Conservation (phyloP, 2,329 filamentous ascomycete genomes). For the Aspergillus pseudonomiae region DNA sequence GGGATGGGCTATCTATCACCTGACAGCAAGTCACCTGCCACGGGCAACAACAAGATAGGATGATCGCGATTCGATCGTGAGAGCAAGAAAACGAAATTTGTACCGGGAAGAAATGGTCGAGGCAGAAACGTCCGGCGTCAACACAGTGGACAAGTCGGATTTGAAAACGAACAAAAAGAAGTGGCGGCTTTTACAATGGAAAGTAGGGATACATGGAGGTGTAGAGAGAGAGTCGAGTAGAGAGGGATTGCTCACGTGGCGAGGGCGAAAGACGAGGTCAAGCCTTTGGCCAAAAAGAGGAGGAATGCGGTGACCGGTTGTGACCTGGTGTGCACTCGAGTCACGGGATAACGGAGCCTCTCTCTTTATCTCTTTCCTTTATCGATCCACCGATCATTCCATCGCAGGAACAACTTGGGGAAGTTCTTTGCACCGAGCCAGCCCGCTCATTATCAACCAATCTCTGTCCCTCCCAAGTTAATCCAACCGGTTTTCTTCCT, state of each 20-base stretch:
- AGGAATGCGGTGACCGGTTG: slow-evolving; percentile 23
- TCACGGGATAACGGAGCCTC: slow-evolving; percentile 35
- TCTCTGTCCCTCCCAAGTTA: not conserved
- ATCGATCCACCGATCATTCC: slow-evolving; percentile 1
- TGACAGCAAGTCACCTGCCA: slow-evolving; percentile 49
- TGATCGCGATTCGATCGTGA: slow-evolving; percentile 30
- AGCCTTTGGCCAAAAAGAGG: slow-evolving; percentile 22
- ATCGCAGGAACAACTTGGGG: not conserved
- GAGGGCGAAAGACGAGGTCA: slow-evolving; percentile 26
- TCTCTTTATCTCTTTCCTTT: not conserved
- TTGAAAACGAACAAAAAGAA: slow-evolving; percentile 23
- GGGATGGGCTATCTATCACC: slow-evolving; percentile 47
- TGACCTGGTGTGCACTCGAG: slow-evolving; percentile 29
- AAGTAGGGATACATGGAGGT: slow-evolving; percentile 34
- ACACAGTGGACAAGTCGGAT: slow-evolving; percentile 19
- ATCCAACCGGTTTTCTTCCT: slow-evolving; percentile 20
- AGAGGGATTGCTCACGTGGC: slow-evolving; percentile 47
- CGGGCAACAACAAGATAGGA: slow-evolving; percentile 41
- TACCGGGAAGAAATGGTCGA: slow-evolving; percentile 18
- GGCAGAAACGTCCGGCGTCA: slow-evolving; percentile 11
- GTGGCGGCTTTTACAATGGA: slow-evolving; percentile 28
- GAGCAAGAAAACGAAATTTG: slow-evolving; percentile 25
- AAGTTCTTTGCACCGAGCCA: not conserved
- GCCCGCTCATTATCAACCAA: slow-evolving; percentile 9
- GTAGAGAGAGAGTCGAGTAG: slow-evolving; percentile 37